Evolutionary conservation across 352 stramenopile species (phyloP).

Genomic region (Phytophthora pinifolia): DNA sequence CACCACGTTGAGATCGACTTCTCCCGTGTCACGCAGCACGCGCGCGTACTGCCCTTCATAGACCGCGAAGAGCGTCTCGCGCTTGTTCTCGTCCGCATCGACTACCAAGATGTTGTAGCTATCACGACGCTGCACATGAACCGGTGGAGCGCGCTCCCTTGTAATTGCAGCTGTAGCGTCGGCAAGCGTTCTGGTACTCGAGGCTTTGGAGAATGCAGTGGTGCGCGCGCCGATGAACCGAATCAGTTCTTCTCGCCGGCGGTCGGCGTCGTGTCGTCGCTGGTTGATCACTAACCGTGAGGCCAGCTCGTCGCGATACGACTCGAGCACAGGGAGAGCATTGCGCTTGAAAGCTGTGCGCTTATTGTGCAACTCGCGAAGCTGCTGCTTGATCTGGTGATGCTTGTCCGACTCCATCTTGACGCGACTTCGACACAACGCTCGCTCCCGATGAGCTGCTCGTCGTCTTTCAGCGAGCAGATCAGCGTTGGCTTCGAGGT

Average conservation of each 20-base stretch:
- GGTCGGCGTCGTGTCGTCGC: conserved; percentile 45
- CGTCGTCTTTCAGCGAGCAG: conserved; percentile 29
- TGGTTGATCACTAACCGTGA: conserved; percentile 42
- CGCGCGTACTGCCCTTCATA: conserved; percentile 64
- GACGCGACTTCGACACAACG: conserved; percentile 39
- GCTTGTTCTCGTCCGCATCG: conserved; percentile 25
- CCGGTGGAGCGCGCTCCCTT: conserved; percentile 8
- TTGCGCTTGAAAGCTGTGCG: conserved; percentile 33
- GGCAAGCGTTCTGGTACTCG: conserved; percentile 1
- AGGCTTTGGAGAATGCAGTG: conserved; percentile 4
- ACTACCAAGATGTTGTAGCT: conserved; percentile 31
- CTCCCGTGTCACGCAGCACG: conserved; percentile 47
- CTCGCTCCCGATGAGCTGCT: conserved; percentile 27
- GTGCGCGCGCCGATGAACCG: conserved; percentile 41
- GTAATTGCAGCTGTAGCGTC: conserved; percentile 16
- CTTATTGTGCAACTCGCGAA: conserved; percentile 25
- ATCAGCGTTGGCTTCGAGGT: conserved; percentile 41
- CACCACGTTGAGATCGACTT: conserved; percentile 50
- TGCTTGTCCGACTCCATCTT: conserved; percentile 42
- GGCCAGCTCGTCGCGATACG: conserved; percentile 49
- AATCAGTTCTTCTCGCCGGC: conserved; percentile 50
- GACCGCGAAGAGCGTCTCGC: conserved; percentile 57
- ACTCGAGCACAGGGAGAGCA: conserved; percentile 38
- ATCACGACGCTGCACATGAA: conserved; percentile 23
- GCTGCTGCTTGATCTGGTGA: conserved; percentile 27